Conservation (phyloP, 2,329 filamentous ascomycete species). For the Aspergillus vadensis region DNA sequence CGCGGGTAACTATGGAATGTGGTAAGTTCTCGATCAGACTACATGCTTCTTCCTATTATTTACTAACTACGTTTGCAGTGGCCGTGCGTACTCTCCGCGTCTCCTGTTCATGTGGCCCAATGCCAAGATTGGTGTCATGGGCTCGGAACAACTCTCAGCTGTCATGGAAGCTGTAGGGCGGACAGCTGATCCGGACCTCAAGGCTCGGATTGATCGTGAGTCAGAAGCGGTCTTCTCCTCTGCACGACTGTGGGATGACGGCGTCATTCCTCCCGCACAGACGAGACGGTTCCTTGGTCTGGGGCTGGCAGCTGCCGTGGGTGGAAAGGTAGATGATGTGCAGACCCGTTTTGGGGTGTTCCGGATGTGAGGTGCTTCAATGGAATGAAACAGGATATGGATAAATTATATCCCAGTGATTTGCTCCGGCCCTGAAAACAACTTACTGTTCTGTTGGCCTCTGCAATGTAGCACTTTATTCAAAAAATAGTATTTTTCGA, state of each 20-base stretch:
- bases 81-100: constrained; percentile 85
- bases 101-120: constrained; percentile 98
- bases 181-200: constrained; percentile 75
- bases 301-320: constrained; percentile 70
- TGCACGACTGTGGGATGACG: constrained; percentile 88
- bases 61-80: constrained; percentile 50
- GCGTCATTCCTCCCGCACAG: constrained; percentile 75
- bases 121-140: constrained; percentile 95
- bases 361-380: constrained; percentile 63
- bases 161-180: constrained; percentile 96
- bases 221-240: constrained; percentile 87
- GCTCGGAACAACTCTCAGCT: constrained; percentile 81
- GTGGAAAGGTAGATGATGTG: constrained; percentile 64
- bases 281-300: constrained; percentile 72
- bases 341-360: constrained; percentile 77
- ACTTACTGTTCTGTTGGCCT: background rate
- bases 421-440: background rate
- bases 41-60: background rate
- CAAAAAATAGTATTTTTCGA: no score
- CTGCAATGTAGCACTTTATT: no score
- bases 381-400: background rate
- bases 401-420: background rate
- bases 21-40: constrained; percentile 47
- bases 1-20: constrained; percentile 98
- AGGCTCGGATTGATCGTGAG: constrained; percentile 82